Base-by-base conservation (phyloP, 805 yeast genomes). In the Naumovozyma baii region DNA sequence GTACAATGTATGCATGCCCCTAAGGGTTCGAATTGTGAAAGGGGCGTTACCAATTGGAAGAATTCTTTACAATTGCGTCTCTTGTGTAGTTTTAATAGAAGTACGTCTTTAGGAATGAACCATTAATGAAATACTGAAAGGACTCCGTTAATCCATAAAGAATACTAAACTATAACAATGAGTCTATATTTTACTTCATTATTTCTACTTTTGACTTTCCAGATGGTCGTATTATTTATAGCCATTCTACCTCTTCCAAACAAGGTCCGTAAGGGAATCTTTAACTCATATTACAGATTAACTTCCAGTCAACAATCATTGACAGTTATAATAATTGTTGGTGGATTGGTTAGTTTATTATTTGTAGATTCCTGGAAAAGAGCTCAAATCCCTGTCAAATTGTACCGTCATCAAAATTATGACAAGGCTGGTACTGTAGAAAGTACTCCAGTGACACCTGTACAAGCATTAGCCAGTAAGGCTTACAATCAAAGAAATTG, bases 401-500 rank as follows among this genome's bases (percentile, higher is more conserved):
- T 45, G 39, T 51, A 42, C 37, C 56, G 49, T 42, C 46, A 49
- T 33, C 44, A 45, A 31, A 49, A 46, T 3, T 42, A 47, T 14
- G 40, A 18, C 7, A 33, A 37, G 7, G 19, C 34, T 18, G 39
- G 38, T 14, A 41, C 41, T 9, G 37, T 40, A 45, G 42, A 51
- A 7, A 47, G 56, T 2, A 22, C 7, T 22, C 54, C 59, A 19
- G 40, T 50, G 2, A 61, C 70, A 34, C 64, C 70, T 32, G 59
- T 66, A 30, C 81, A 78, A 17, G 72, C 67, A 44, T 58, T 75
- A 46, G 83, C 81, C 4, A 63, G 74, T 35, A 73, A 77, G 44
- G 77, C 79, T 41, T 78, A 76, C 49, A 68, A 78, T 31, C 83
- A 78, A 55, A 66, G 84, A 53, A 78, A 78, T 47, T 63, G 75